Base-by-base conservation (phyloP, 495 filamentous ascomycete species). In the Pseudoneurospora amorphoporcata region DNA sequence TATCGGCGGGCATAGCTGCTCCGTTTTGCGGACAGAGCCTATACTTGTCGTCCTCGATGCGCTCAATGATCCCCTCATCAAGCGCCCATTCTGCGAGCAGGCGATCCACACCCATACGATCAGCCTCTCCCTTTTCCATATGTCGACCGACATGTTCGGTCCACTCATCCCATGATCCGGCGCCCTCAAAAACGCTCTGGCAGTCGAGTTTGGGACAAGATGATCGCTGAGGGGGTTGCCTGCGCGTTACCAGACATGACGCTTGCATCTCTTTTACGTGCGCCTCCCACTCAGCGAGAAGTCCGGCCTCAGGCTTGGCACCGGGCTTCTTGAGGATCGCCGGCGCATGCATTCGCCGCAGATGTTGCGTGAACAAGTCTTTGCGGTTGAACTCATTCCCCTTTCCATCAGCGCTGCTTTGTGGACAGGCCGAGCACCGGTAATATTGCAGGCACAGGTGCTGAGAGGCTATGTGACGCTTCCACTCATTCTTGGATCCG, bases 121-220 rank as follows among this genome's bases (percentile, higher is more conserved):
- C 73, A 40, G 85, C 86, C 74, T 89, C 88, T 10, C 83, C 83
- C 74, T 87, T 86, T 79, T 97, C 94, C 84, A 94, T 91, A 79
- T 97, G 95, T 39, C 91, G 86, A 0, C 94, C 95, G 3, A 99
- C 92, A 80, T 99, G 95, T 79, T 99, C 95, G 76, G 96, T 93
- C 78, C 94, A 90, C 65, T 90, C 87, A 69, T 97, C 92, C 94
- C 94, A 98, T 40, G 88, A 91, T 0, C 84, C 86, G n/a, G 82
- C 76, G 4, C 92, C 92, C 35, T 87, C 84, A 77, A 98, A 98
- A 9, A 82, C 75, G 70, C 85, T 83, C 2, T 81, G 77, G 76
- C 94, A 98, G 76, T 92, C 92, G 6, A 87, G 84, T 73, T 86
- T 86, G 5, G 87, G 87, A 72, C 95, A 98, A 14, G 84, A 84